These are phyloP conservation scores for Lecanicillium sp. DNA, from an alignment of 2,329 filamentous ascomycete species.

Conservation along the genomic window DNA sequence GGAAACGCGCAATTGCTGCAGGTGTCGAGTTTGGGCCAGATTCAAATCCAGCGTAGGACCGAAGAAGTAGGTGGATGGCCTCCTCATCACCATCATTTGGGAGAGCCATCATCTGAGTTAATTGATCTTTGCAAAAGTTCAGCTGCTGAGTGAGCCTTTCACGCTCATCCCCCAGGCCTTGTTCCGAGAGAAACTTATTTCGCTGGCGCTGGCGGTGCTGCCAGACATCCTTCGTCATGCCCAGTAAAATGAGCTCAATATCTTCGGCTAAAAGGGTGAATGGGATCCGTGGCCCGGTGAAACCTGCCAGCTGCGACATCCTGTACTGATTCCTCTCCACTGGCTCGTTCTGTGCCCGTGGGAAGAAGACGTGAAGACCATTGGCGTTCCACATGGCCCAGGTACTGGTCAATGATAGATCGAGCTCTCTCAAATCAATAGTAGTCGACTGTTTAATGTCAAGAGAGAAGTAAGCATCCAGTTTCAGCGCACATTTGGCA, in stretches of 20 bases:
- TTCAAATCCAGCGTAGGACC: no score
- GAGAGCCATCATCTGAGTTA: constrained; percentile 11
- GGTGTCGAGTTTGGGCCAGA: no score
- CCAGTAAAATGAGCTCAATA: constrained; percentile 24
- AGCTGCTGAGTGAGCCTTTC: constrained; percentile 20
- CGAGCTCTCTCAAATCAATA: constrained; percentile 28
- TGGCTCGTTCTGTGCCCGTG: constrained; percentile 23
- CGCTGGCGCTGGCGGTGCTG: constrained; percentile 3
- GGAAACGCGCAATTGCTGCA: no score
- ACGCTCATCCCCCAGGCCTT: constrained; percentile 8
- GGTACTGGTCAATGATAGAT: constrained; percentile 24
- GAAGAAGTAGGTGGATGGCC: no score
- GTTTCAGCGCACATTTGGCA: constrained; percentile 25
- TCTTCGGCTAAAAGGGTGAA: constrained; percentile 24
- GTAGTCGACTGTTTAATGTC: constrained; percentile 22
- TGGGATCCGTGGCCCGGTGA: constrained; percentile 17
- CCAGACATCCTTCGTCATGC: constrained; percentile 22
- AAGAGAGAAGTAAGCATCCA: constrained; percentile 29
- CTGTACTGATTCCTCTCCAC: constrained; percentile 19
- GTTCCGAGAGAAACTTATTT: no score
- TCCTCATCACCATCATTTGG: no score
- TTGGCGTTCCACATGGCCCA: constrained; percentile 28
- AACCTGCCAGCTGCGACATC: constrained; percentile 21
- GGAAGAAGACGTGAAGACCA: constrained; percentile 28
- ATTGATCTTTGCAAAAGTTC: constrained; percentile 17